Evolutionary conservation across 2,329 filamentous ascomycete genomes (phyloP).

Genomic region (Phialophora expanda): DNA sequence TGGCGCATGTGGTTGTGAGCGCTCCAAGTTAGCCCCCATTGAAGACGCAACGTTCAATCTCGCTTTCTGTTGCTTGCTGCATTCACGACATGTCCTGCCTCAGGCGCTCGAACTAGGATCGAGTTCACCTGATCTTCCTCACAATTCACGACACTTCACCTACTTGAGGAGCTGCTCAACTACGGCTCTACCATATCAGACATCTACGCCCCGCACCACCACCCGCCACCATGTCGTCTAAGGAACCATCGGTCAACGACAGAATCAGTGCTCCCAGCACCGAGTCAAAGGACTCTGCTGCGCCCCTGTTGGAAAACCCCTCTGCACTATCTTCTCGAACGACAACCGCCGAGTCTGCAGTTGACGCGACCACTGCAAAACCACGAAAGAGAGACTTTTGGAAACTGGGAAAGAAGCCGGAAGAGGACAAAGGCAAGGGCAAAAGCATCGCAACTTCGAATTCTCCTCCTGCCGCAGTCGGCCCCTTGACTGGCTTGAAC

Average conservation of each 20-base stretch:
- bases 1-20: conserved; percentile 16
- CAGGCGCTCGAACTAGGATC: conserved; percentile 6
- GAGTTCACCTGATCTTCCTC: conserved; percentile 5
- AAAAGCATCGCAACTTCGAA: conserved; percentile 38
- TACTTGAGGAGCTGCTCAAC: neutral
- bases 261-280: conserved; percentile 32
- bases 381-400: conserved; percentile 64
- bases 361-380: conserved; percentile 42
- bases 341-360: conserved; percentile 8
- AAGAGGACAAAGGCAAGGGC: conserved; percentile 42
- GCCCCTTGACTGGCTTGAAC: conserved; percentile 37
- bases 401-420: conserved; percentile 67
- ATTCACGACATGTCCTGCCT: conserved; percentile 20
- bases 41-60: conserved; percentile 10
- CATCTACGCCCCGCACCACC: neutral
- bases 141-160: neutral
- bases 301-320: conserved; percentile 30
- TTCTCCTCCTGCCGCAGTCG: conserved; percentile 37
- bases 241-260: conserved; percentile 29
- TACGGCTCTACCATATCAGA: neutral
- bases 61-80: conserved; percentile 8
- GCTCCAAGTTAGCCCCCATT: conserved; percentile 14
- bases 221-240: conserved; percentile 23
- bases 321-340: conserved; percentile 5
- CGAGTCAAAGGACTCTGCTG: conserved; percentile 36